Conservation (phyloP, 2,329 filamentous ascomycete species). For the Ceratocystis eucalypticola region DNA sequence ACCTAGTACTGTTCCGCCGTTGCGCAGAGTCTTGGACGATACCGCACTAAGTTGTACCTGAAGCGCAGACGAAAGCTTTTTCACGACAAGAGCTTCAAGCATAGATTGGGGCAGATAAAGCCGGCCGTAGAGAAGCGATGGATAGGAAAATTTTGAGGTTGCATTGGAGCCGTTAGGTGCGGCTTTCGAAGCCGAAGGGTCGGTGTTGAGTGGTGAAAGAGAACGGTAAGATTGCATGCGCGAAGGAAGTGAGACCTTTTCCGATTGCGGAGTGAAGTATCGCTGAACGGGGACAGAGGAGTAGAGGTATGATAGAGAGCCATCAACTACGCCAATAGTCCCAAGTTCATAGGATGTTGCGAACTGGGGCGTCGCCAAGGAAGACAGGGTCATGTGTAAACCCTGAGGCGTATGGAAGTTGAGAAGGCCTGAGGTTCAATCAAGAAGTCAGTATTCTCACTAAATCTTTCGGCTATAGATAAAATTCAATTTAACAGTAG, state of each 20-base stretch:
- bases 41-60: constrained; percentile 72
- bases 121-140: constrained; percentile 59
- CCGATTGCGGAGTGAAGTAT: constrained; percentile 53
- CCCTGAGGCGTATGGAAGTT: constrained; percentile 79
- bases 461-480: not conserved
- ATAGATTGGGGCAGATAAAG: constrained; percentile 73
- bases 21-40: constrained; percentile 55
- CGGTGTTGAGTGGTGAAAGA: constrained; percentile 35
- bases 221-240: constrained; percentile 75
- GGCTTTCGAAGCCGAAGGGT: constrained; percentile 19
- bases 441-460: constrained; percentile 1
- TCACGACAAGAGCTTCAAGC: constrained; percentile 73
- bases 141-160: constrained; percentile 26
- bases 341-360: constrained; percentile 88
- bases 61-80: constrained; percentile 60
- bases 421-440: constrained; percentile 50
- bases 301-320: constrained; percentile 94
- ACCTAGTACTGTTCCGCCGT: constrained; percentile 62
- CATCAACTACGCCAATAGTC: constrained; percentile 81
- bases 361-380: constrained; percentile 82
- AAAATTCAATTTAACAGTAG: not conserved
- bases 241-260: constrained; percentile 59
- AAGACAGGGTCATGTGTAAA: constrained; percentile 74
- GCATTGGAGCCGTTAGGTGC: constrained; percentile 20
- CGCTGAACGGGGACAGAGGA: constrained; percentile 66